phyloP scores from a whole-genome alignment of 305 asterid species.

The Stenogyne calaminthoides region DNA sequence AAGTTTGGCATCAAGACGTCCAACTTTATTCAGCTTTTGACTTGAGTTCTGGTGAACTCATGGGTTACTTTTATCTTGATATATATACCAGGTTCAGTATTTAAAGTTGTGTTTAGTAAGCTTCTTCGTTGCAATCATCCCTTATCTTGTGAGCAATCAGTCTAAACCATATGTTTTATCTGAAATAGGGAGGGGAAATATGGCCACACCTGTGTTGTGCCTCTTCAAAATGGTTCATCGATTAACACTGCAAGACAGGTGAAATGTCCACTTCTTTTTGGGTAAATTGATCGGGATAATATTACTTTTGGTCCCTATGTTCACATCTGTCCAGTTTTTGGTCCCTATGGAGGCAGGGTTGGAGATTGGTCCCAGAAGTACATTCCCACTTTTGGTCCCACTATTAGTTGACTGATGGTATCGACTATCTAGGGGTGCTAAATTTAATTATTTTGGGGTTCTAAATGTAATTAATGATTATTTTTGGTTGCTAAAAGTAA shows the following conservation, averaged over 20 bases:
- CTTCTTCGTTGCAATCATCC: conserved; percentile 14
- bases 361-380: no score
- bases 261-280: conserved; percentile 11
- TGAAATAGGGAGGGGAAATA: conserved; percentile 83
- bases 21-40: conserved; percentile 84
- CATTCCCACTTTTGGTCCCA: no score
- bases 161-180: conserved; percentile 30
- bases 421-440: no score
- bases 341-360: no score
- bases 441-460: no score
- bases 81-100: conserved; percentile 67
- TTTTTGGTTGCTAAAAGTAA: no score
- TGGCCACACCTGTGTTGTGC: conserved; percentile 87
- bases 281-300: no score
- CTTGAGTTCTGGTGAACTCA: conserved; percentile 67
- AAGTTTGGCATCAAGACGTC: conserved; percentile 87
- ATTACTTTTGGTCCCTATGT: no score
- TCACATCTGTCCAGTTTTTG: no score
- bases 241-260: conserved; percentile 68
- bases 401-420: no score
- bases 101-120: conserved; percentile 16
- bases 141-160: conserved; percentile 19
- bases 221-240: conserved; percentile 84
- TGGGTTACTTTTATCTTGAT: conserved; percentile 93
- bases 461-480: no score